phyloP scores from a whole-genome alignment of 163 green algal species.

The Smithsoniella earleae region DNA sequence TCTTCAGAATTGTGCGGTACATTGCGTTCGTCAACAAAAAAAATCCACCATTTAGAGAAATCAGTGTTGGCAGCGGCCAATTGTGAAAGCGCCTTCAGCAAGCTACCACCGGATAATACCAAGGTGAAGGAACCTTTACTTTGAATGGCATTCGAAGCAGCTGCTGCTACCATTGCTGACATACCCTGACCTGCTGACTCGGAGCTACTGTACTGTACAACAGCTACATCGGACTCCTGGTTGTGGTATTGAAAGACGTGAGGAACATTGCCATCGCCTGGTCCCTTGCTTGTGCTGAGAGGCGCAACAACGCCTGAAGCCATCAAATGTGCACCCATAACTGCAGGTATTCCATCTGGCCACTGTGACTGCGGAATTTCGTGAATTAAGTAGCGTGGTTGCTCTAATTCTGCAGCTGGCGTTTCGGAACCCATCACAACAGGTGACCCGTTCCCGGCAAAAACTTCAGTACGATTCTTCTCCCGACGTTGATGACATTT shows the following conservation, averaged over 20 bases:
- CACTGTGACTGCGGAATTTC: slow-evolving; percentile 38
- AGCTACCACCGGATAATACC: slow-evolving; percentile 61
- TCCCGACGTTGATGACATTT: too few species aligned
- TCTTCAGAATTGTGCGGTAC: slow-evolving; percentile 62
- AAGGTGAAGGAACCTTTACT: slow-evolving; percentile 65
- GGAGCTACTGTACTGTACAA: slow-evolving; percentile 56
- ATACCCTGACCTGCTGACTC: slow-evolving; percentile 47
- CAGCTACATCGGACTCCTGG: slow-evolving; percentile 36
- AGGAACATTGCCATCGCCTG: slow-evolving; percentile 47
- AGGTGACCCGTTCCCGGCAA: too few species aligned
- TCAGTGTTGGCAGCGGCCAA: slow-evolving; percentile 43
- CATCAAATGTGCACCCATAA: slow-evolving; percentile 90
- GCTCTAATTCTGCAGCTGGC: too few species aligned
- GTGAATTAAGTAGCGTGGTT: slow-evolving; percentile 27
- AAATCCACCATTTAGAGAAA: slow-evolving; percentile 58
- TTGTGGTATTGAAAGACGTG: slow-evolving; percentile 63
- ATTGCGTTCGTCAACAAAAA: slow-evolving; percentile 82
- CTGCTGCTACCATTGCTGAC: slow-evolving; percentile 44
- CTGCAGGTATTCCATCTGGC: slow-evolving; percentile 67
- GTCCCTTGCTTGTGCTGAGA: slow-evolving; percentile 64
- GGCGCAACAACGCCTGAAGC: slow-evolving; percentile 56
- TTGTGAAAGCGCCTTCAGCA: slow-evolving; percentile 44
- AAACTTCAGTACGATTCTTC: too few species aligned
- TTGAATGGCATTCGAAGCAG: slow-evolving; percentile 50
- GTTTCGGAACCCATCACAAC: too few species aligned